A percentile compares a stretch with the other conserved stretches of the same genome.
Conservation (phyloP, 2,329 filamentous ascomycete species). For the Sphaerulina populicola region DNA sequence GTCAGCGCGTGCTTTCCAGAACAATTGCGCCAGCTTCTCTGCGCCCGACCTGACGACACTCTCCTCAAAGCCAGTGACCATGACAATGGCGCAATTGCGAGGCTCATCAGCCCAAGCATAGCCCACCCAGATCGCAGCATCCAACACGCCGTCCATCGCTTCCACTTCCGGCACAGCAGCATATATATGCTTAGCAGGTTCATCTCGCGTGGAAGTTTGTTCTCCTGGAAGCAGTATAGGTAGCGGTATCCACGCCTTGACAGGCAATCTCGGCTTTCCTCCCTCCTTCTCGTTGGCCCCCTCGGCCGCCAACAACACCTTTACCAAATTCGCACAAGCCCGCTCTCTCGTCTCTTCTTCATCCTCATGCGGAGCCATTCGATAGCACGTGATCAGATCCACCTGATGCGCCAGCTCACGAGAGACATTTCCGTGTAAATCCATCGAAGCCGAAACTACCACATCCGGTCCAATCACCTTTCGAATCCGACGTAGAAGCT, state of each 20-base stretch:
- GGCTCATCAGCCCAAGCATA: slow-evolving; percentile 22
- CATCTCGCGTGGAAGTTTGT: slow-evolving; percentile 18
- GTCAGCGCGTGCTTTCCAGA: slow-evolving; percentile 17
- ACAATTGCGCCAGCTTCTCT: slow-evolving; percentile 15
- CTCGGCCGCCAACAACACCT: neutral
- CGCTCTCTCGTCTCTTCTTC: slow-evolving; percentile 17
- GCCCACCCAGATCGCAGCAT: slow-evolving; percentile 20
- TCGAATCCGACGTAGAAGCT: slow-evolving; percentile 16
- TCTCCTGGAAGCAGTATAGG: slow-evolving; percentile 19
- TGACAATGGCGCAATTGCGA: slow-evolving; percentile 17
- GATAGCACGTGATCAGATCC: slow-evolving; percentile 19
- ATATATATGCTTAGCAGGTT: slow-evolving; percentile 18
- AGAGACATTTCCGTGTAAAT: slow-evolving; percentile 21
- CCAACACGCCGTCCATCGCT: slow-evolving; percentile 11
- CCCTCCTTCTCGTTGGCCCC: neutral
- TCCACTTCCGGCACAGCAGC: slow-evolving; percentile 15
- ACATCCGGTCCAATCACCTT: slow-evolving; percentile 15
- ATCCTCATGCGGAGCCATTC: slow-evolving; percentile 19
- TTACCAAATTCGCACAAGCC: slow-evolving; percentile 16
- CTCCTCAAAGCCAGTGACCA: slow-evolving; percentile 19
- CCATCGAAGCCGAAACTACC: slow-evolving; percentile 19
- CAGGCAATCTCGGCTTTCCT: slow-evolving; percentile 4
- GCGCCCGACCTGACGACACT: slow-evolving; percentile 10
- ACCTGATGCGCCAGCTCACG: slow-evolving; percentile 13
- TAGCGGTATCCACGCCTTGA: slow-evolving; percentile 20